A percentile compares a stretch with the other conserved stretches of the same genome.
Conservation (phyloP, 2,329 filamentous ascomycete species). For the Aspergillus tamarii region DNA sequence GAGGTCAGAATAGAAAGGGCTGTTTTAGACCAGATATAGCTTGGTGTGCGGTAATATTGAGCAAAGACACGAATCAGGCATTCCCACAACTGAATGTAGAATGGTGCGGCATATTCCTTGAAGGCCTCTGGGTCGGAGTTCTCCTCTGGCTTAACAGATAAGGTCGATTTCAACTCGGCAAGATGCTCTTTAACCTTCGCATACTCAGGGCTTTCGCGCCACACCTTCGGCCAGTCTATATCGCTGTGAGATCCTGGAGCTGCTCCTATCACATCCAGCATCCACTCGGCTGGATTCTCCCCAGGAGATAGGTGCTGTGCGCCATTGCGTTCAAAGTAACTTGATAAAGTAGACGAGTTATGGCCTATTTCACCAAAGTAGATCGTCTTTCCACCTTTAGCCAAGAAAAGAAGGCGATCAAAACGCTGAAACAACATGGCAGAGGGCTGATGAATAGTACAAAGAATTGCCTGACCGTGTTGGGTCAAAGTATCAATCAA, state of each 20-base stretch:
- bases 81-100: slow-evolving; percentile 66
- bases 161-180: slow-evolving; percentile 52
- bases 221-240: slow-evolving; percentile 65
- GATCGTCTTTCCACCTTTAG: slow-evolving; percentile 65
- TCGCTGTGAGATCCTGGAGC: slow-evolving; percentile 65
- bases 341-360: slow-evolving; percentile 58
- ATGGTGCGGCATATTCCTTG: slow-evolving; percentile 78
- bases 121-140: slow-evolving; percentile 58
- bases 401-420: slow-evolving; percentile 65
- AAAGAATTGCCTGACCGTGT: slow-evolving; percentile 88
- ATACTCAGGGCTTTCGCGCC: slow-evolving; percentile 64
- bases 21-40: slow-evolving; percentile 84
- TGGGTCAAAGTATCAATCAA: slow-evolving; percentile 86
- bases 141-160: slow-evolving; percentile 42
- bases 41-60: slow-evolving; percentile 88
- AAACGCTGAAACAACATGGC: slow-evolving; percentile 53
- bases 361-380: slow-evolving; percentile 70
- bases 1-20: slow-evolving; percentile 66
- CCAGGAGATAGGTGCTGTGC: slow-evolving; percentile 60
- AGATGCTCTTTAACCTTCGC: slow-evolving; percentile 58
- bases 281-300: slow-evolving; percentile 76
- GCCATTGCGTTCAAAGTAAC: slow-evolving; percentile 68
- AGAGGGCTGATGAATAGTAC: slow-evolving; percentile 93
- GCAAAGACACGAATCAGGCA: slow-evolving; percentile 79
- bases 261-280: slow-evolving; percentile 63